These are phyloP conservation scores for Diplodia seriata DNA, from an alignment of 2,329 filamentous ascomycete genomes.

Conservation along the genomic window DNA sequence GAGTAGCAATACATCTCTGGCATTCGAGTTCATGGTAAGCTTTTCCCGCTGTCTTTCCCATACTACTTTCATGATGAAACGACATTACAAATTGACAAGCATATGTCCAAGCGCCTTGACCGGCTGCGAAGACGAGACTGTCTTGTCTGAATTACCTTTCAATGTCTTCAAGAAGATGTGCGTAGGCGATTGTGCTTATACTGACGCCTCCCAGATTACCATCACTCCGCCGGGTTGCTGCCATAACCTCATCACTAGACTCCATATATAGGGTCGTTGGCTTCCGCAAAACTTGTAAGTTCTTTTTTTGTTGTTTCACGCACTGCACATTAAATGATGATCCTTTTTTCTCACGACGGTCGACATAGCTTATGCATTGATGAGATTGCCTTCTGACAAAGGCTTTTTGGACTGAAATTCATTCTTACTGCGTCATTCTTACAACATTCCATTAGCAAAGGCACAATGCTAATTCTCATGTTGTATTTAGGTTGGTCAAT, in stretches of 20 bases:
- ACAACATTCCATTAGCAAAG: background rate
- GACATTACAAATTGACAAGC: slow-evolving; percentile 87
- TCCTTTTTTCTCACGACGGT: slow-evolving; percentile 78
- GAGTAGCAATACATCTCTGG: background rate
- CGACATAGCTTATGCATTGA: slow-evolving; percentile 81
- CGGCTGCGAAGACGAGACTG: slow-evolving; percentile 55
- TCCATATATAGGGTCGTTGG: background rate
- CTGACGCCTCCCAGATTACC: slow-evolving; percentile 33
- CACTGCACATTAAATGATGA: slow-evolving; percentile 66
- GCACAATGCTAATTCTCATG: background rate
- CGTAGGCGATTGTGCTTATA: background rate
- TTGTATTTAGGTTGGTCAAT: background rate
- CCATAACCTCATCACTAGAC: background rate
- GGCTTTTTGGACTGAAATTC: slow-evolving; percentile 48
- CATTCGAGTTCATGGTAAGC: background rate
- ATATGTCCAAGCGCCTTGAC: slow-evolving; percentile 82
- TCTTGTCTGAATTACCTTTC: slow-evolving; percentile 43
- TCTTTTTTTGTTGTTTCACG: background rate
- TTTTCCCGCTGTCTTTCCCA: no score
- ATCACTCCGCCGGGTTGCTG: slow-evolving; percentile 6
- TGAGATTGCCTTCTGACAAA: slow-evolving; percentile 80
- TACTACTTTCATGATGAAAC: slow-evolving; percentile 72
- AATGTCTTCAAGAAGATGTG: background rate
- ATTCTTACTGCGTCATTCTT: background rate
- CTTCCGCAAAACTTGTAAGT: slow-evolving; percentile 10